phyloP scores from a whole-genome alignment of 2,329 filamentous ascomycete species.

The Sarocladium strictum region DNA sequence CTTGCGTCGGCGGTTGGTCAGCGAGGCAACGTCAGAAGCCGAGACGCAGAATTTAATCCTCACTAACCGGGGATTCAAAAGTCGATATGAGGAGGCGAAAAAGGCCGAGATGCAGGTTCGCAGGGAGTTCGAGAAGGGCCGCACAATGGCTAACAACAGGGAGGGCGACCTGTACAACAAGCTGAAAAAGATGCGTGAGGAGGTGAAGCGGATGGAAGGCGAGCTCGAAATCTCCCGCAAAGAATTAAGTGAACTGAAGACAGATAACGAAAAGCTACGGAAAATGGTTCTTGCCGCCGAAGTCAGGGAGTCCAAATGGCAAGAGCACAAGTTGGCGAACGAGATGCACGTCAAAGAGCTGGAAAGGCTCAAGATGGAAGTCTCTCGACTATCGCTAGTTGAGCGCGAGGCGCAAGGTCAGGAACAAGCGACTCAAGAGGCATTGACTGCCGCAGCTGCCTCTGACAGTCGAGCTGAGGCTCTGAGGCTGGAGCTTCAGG shows the following conservation, averaged over 20 bases:
- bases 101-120: slow-evolving; percentile 63
- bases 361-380: slow-evolving; percentile 51
- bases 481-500: slow-evolving; percentile 51
- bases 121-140: slow-evolving; percentile 66
- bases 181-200: slow-evolving; percentile 60
- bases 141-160: slow-evolving; percentile 71
- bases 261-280: slow-evolving; percentile 59
- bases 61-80: slow-evolving; percentile 66
- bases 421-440: slow-evolving; percentile 52
- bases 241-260: slow-evolving; percentile 51
- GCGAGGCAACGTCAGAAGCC: slow-evolving; percentile 71
- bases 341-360: slow-evolving; percentile 57
- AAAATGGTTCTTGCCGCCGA: slow-evolving; percentile 63
- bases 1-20: slow-evolving; percentile 66
- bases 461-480: slow-evolving; percentile 54
- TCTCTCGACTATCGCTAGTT: slow-evolving; percentile 54
- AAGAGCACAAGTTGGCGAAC: slow-evolving; percentile 58
- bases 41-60: slow-evolving; percentile 78
- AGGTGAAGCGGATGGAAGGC: slow-evolving; percentile 57
- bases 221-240: slow-evolving; percentile 52
- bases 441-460: slow-evolving; percentile 51
- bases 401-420: slow-evolving; percentile 59
- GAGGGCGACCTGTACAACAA: slow-evolving; percentile 65
- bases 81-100: slow-evolving; percentile 67
- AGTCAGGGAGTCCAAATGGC: slow-evolving; percentile 57